phyloP scores from a whole-genome alignment of 306 rosid genomes.

The Citrullus amarus region DNA sequence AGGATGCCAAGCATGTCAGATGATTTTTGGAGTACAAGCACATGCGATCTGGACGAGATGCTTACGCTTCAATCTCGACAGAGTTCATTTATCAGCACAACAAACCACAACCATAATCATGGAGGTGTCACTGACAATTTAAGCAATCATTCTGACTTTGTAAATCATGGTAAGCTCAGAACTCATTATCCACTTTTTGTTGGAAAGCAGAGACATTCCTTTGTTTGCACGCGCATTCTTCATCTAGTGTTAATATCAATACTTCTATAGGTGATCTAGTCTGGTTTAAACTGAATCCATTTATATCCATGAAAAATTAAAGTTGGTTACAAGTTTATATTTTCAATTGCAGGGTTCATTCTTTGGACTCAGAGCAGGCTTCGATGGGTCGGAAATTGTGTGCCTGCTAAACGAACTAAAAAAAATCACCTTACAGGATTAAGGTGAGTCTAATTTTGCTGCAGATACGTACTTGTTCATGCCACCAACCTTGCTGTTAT shows the following conservation, averaged over 20 bases:
- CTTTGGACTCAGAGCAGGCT: conserved; percentile 7
- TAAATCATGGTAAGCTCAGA: conserved; percentile 4
- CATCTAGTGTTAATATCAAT: background rate
- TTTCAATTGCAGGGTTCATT: background rate
- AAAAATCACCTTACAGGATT: background rate
- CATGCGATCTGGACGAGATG: background rate
- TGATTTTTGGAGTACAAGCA: conserved; percentile 10
- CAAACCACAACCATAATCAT: background rate
- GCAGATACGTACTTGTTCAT: background rate
- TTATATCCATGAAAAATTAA: background rate
- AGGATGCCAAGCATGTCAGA: conserved; percentile 5
- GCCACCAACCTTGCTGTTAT: background rate
- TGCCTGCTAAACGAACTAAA: background rate
- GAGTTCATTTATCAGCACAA: background rate
- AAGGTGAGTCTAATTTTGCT: background rate
- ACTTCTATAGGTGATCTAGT: background rate
- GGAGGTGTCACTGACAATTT: background rate
- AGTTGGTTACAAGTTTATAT: background rate
- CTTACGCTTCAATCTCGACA: conserved; percentile 3
- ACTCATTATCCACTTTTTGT: background rate
- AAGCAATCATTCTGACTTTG: conserved; percentile 8
- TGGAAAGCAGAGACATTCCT: background rate
- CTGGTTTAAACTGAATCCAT: background rate
- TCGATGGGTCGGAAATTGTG: background rate
- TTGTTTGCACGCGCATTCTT: background rate